Evolutionary conservation across 2,329 filamentous ascomycete species (phyloP), one percentile per base, ranked within the genome.

Genomic region (Emmonsia crescens): DNA sequence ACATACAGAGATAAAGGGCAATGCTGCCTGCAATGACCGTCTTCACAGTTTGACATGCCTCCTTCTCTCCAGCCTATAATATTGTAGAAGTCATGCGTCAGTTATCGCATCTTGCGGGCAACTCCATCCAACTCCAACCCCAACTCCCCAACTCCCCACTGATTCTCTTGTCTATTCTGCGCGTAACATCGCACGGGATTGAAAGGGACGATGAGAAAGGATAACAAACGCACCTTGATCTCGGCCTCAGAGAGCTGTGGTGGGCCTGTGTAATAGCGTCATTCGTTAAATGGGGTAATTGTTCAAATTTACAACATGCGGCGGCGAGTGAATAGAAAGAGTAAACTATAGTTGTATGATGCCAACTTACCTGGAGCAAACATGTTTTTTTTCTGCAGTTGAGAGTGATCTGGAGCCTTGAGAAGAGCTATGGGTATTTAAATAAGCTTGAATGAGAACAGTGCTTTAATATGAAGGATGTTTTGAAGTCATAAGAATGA

Each of bases 1-100:
- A 70, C 83, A 65, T 79, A 87, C 84, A 85, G 58, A 86, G 77
- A 74, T 86, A 86, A 57, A 87, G 78, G 33, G 85, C 72, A 58
- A 82, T 71, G 66, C 82, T 83, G 60, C 80, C 79, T 52, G 77
- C 77, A 62, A 81, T 71, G 57, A 82, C 82, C 71, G 78, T 77
- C 70, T 81, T 80, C 68, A 86, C 76, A 52, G 82, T 82, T 66
- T 77, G 73, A 61, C 71, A 72, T 31, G 84, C 83, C 68, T 81
- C 76, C 51, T 78, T 73, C 73, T 86, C 83, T 69, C 79, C 79
- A 59, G 74, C 75, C 76, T 78, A 57, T 21, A 36, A 29, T 21
- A 31, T 57, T 51, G 19, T 24, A 54, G 36, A 44, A 51, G 49
- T 52, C 16, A 36, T 21, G 40, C 10, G 46, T 24, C n/a, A 33